Evolutionary conservation across 2,329 filamentous ascomycete species (phyloP).

Genomic region (Botrytis aclada): DNA sequence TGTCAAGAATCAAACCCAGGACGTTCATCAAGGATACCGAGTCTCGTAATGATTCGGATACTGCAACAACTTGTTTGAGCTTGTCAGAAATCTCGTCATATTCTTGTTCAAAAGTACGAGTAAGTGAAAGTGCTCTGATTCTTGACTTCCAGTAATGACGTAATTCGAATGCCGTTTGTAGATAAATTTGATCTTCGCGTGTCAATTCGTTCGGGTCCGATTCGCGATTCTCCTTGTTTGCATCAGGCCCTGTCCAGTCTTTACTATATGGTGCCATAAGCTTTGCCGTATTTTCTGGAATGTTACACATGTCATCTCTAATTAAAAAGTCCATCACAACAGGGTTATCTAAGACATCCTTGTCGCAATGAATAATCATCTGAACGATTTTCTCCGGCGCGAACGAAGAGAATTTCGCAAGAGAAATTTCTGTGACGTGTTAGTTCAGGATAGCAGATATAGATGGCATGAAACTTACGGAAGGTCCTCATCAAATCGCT

Average conservation of each 20-base stretch:
- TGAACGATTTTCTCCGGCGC: slow-evolving; percentile 81
- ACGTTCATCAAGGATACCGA: slow-evolving; percentile 95
- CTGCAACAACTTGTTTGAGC: slow-evolving; percentile 78
- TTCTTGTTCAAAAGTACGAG: slow-evolving; percentile 77
- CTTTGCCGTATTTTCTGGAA: slow-evolving; percentile 87
- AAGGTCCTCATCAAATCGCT: slow-evolving; percentile 85
- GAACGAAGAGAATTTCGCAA: slow-evolving; percentile 87
- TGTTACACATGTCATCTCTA: slow-evolving; percentile 86
- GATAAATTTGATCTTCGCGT: slow-evolving; percentile 90
- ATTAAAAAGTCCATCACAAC: slow-evolving; percentile 97
- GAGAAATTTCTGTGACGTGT: slow-evolving; percentile 64
- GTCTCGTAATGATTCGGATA: slow-evolving; percentile 85
- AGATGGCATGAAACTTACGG: slow-evolving; percentile 48
- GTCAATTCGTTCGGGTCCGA: slow-evolving; percentile 85
- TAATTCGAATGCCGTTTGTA: slow-evolving; percentile 89
- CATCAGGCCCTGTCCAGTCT: slow-evolving; percentile 90
- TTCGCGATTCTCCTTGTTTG: slow-evolving; percentile 73
- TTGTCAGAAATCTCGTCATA: slow-evolving; percentile 89
- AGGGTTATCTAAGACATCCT: slow-evolving; percentile 78
- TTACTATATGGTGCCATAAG: slow-evolving; percentile 93
- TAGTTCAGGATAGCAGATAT: slow-evolving; percentile 19
- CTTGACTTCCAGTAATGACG: slow-evolving; percentile 98
- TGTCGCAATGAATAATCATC: slow-evolving; percentile 95
- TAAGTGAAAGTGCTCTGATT: slow-evolving; percentile 86
- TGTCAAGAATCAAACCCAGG: slow-evolving; percentile 90